Percentiles rank a stretch among this genome's conserved stretches.
phyloP scores from a whole-genome alignment of 805 yeast species.

The Barnettozyma wickerhamii region DNA sequence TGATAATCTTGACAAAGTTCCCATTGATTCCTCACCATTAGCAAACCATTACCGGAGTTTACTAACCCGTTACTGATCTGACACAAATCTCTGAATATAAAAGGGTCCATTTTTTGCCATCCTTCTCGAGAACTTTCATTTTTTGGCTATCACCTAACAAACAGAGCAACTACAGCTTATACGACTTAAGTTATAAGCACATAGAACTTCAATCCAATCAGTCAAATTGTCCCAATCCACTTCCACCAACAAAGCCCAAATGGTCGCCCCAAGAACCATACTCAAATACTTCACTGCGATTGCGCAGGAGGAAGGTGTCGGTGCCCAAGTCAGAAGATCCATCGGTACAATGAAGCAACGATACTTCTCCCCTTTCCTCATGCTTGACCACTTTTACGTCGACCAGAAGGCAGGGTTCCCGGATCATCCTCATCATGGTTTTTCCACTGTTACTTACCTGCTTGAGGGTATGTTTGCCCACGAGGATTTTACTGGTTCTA shows the following conservation, averaged over 20 bases:
- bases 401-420: slow-evolving; percentile 71
- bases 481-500: slow-evolving; percentile 84
- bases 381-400: slow-evolving; percentile 75
- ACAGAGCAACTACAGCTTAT: too few relatives aligned
- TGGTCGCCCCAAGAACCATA: slow-evolving; percentile 39
- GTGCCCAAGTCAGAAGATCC: slow-evolving; percentile 81
- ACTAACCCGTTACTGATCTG: too few relatives aligned
- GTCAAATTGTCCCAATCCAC: neutral
- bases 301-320: slow-evolving; percentile 81
- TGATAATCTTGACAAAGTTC: too few relatives aligned
- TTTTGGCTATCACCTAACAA: too few relatives aligned
- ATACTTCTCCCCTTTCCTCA: slow-evolving; percentile 75
- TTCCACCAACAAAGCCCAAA: slow-evolving; percentile 7
- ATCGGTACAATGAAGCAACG: slow-evolving; percentile 66
- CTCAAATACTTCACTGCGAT: slow-evolving; percentile 50
- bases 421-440: slow-evolving; percentile 81
- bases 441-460: slow-evolving; percentile 72
- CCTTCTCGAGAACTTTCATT: too few relatives aligned
- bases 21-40: too few relatives aligned
- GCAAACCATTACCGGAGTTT: too few relatives aligned
- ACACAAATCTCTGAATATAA: too few relatives aligned
- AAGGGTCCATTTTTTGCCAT: too few relatives aligned
- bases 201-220: neutral
- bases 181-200: neutral
- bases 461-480: slow-evolving; percentile 68